Evolutionary conservation across 1,284 basidiomycete species (phyloP).

Genomic region (Cryptococcus deneoformans): DNA sequence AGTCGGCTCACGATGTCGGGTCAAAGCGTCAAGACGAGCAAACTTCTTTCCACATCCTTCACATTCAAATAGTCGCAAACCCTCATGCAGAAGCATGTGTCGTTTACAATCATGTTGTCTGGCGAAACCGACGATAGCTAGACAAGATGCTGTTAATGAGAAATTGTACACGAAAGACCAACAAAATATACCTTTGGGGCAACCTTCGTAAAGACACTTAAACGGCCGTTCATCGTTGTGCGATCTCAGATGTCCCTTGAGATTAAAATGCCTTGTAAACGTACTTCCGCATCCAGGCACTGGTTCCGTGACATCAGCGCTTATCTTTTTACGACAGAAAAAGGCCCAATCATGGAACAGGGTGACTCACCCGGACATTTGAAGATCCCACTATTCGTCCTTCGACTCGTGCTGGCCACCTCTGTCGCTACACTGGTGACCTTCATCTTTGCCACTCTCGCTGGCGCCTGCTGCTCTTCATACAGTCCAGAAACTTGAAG

Average conservation of each 20-base stretch:
- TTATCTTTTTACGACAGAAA: not conserved
- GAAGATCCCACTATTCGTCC: slow-evolving; percentile 87
- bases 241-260: slow-evolving; percentile 84
- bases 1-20: slow-evolving; percentile 63
- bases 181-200: slow-evolving; percentile 62
- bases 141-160: not conserved
- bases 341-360: not conserved
- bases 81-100: slow-evolving; percentile 82
- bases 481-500: not conserved
- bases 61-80: slow-evolving; percentile 81
- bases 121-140: slow-evolving; percentile 62
- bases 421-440: slow-evolving; percentile 95
- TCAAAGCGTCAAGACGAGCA: slow-evolving; percentile 87
- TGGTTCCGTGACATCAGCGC: not conserved
- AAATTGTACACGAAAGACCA: not conserved
- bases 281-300: slow-evolving; percentile 94
- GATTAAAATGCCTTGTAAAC: slow-evolving; percentile 67
- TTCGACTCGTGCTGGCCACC: slow-evolving; percentile 79
- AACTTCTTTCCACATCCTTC: slow-evolving; percentile 92
- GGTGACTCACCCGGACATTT: slow-evolving; percentile 63
- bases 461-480: not conserved
- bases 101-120: slow-evolving; percentile 95
- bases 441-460: slow-evolving; percentile 75
- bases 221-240: slow-evolving; percentile 95
- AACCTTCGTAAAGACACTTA: slow-evolving; percentile 88